Conservation (phyloP, 495 filamentous ascomycete species). For the Amniculicola lignicola region DNA sequence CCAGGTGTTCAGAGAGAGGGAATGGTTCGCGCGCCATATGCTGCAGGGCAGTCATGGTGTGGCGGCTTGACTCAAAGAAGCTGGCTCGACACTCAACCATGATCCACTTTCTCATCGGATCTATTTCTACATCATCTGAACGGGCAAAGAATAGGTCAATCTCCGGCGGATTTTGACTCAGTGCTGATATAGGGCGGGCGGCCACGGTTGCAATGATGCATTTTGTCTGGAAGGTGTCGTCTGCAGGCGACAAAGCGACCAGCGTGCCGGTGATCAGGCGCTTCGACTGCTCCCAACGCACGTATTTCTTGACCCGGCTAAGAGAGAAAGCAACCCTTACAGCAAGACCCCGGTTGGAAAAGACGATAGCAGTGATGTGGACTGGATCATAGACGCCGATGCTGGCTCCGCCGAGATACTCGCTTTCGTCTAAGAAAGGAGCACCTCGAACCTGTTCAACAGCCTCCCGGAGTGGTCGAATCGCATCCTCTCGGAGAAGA, state of each 20-base stretch:
- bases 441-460: conserved; percentile 34
- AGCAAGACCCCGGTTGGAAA: conserved; percentile 61
- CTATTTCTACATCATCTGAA: conserved; percentile 59
- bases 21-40: conserved; percentile 63
- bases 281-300: conserved; percentile 74
- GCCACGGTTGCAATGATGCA: conserved; percentile 73
- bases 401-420: conserved; percentile 41
- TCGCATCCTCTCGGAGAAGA: conserved; percentile 48
- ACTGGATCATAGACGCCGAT: conserved; percentile 76
- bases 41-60: conserved; percentile 72
- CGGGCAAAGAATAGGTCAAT: conserved; percentile 73
- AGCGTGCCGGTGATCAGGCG: conserved; percentile 66
- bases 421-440: conserved; percentile 34
- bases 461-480: conserved; percentile 42
- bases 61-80: conserved; percentile 71
- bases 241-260: conserved; percentile 63
- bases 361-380: conserved; percentile 59
- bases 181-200: conserved; percentile 58
- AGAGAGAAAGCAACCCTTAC: conserved; percentile 70
- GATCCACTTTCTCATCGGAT: conserved; percentile 66
- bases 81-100: conserved; percentile 73
- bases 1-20: conserved; percentile 60
- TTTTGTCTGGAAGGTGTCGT: conserved; percentile 61
- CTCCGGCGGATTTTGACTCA: conserved; percentile 64
- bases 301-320: conserved; percentile 59